Evolutionary conservation across 805 yeast species (phyloP).

Genomic region (Metschnikowia colocasiae): DNA sequence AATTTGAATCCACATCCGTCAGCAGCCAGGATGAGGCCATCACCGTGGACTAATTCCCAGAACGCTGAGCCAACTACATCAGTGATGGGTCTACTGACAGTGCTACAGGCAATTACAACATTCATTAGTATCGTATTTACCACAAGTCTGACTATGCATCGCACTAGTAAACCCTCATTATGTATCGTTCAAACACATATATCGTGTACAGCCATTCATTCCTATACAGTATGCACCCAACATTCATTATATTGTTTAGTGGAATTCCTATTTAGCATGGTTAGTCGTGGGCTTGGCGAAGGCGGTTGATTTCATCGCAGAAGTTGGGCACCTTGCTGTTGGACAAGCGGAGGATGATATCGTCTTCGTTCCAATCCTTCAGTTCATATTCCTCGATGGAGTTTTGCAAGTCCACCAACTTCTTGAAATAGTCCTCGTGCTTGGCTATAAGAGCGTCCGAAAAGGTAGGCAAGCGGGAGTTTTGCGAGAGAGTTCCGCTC

Average conservation of each 20-base stretch:
- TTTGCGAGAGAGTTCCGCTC: conserved; percentile 32
- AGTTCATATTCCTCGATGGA: conserved; percentile 30
- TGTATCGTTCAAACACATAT: no score
- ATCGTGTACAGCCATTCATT: no score
- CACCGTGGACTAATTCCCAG: neutral
- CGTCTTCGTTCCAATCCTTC: conserved; percentile 40
- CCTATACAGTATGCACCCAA: no score
- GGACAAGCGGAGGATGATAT: conserved; percentile 33
- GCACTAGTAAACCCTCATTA: no score
- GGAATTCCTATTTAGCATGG: no score
- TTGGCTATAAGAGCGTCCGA: conserved; percentile 22
- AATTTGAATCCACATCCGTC: conserved; percentile 19
- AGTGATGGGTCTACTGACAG: no score
- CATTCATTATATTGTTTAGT: neutral
- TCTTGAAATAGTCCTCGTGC: conserved; percentile 21
- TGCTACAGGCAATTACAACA: no score
- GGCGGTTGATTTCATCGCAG: neutral
- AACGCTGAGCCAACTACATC: neutral
- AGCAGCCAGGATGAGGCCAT: neutral
- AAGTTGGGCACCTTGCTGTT: conserved; percentile 15
- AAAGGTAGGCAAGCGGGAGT: conserved; percentile 37
- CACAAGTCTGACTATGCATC: no score
- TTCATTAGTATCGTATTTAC: no score
- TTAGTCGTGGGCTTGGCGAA: neutral
- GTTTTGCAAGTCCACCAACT: conserved; percentile 20